Evolutionary conservation across 768 basidiomycete species (phyloP).

Genomic region (Pisolithus sp.): DNA sequence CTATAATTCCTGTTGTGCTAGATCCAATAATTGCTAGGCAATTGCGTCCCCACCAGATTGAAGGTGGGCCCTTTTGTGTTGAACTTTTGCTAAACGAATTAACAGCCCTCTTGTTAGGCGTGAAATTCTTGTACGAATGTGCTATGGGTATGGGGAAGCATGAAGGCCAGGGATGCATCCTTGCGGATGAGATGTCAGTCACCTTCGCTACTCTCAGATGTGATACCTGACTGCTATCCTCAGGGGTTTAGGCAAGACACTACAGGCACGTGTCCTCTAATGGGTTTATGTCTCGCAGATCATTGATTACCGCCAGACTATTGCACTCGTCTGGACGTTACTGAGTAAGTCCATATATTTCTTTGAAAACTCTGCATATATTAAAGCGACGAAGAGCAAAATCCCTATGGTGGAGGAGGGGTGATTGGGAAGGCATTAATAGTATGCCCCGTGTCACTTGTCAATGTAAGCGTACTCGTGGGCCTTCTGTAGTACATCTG

Average conservation of each 20-base stretch:
- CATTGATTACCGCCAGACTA: slow-evolving; percentile 44
- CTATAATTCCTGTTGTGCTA: slow-evolving; percentile 77
- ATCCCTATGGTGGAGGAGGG: slow-evolving; percentile 58
- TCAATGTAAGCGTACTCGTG: slow-evolving; percentile 51
- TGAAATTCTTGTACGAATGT: slow-evolving; percentile 90
- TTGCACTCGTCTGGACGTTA: slow-evolving; percentile 88
- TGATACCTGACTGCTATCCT: slow-evolving; percentile 6
- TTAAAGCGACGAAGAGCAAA: slow-evolving; percentile 56
- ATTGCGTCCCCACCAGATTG: slow-evolving; percentile 84
- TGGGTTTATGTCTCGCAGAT: neutral
- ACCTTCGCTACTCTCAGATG: neutral
- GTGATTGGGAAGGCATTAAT: slow-evolving; percentile 78
- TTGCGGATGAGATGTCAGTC: slow-evolving; percentile 90
- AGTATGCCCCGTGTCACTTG: slow-evolving; percentile 88
- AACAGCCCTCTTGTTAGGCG: slow-evolving; percentile 36
- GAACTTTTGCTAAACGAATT: neutral
- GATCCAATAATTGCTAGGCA: slow-evolving; percentile 76
- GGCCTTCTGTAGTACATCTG: neutral
- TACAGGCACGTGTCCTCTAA: slow-evolving; percentile 45
- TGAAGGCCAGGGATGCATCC: slow-evolving; percentile 89
- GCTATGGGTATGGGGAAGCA: slow-evolving; percentile 92
- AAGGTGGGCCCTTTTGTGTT: slow-evolving; percentile 46
- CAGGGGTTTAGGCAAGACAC: slow-evolving; percentile 97
- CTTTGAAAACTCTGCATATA: neutral
- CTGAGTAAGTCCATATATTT: slow-evolving; percentile 52